Base-by-base conservation (phyloP, 441 rosid species). In the Arabidopsis lyrata region DNA sequence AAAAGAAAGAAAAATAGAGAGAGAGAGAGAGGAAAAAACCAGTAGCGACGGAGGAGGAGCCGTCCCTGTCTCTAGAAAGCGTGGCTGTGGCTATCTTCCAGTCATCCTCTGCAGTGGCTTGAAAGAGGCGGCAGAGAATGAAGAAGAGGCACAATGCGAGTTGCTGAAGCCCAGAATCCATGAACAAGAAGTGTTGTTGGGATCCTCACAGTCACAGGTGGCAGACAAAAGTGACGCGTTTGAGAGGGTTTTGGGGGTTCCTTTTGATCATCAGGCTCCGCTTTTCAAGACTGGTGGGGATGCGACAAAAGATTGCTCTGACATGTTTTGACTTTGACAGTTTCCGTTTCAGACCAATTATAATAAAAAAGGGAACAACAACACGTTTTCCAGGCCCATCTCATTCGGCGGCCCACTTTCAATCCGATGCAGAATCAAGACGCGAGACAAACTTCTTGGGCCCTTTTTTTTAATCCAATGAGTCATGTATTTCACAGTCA, bases 21-120 rank as follows among this genome's bases (percentile, higher is more conserved):
- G 38, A 63, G 10, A 42, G 47, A 31, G 31, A 68, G 63, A 35
- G 56, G 52, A 79, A 10, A 73, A 36, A 41, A 90, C 97, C 97
- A 32, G 83, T 75, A 65, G 78, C 72, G 70, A 88, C 86, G 29
- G 96, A 78, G 66, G 77, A 67, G 66, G 81, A 87, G 31, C 84
- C 91, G 65, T 85, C 80, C 70, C 78, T 80, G 57, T 88, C 85
- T 66, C 73, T 75, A 52, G 92, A 81, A 80, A 83, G 87, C 66
- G 96, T 90, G 63, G 97, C 94, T 0, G 97, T 86, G 35, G 97
- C 91, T 62, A 92, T 63, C 77, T 76, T 81, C 97, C 97, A 92
- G 76, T 81, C 88, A 44, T 41, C 79, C 5, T 82, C 83, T 45
- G 84, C 81, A 31, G 58, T 66, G 76, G 66, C 72, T 66, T 34